Conservation (phyloP, 1,139 yeast species). For the Lodderomyces margitis region DNA sequence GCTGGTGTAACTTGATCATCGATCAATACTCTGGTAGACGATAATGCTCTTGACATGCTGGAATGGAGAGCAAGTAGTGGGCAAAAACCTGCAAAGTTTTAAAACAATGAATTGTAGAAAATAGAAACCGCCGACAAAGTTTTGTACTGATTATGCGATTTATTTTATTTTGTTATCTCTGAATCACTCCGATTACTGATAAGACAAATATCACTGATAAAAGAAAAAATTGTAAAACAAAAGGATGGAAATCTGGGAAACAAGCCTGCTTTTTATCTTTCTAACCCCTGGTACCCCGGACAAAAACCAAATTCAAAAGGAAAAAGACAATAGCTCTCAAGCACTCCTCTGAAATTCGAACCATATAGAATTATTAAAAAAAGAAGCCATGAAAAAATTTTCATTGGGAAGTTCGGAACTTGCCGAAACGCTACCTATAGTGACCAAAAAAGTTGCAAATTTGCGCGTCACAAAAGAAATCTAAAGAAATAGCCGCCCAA, state of each 20-base stretch:
- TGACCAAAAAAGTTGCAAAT: background rate
- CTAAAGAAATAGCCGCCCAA: background rate
- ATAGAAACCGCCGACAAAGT: background rate
- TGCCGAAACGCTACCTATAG: background rate
- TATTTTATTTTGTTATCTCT: background rate
- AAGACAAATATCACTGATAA: background rate
- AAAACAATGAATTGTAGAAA: background rate
- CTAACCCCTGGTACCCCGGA: background rate
- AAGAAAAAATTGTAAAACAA: background rate
- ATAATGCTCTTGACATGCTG: constrained; percentile 59
- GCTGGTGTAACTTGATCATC: constrained; percentile 55
- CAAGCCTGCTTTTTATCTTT: background rate
- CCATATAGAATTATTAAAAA: background rate
- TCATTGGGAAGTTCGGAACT: background rate
- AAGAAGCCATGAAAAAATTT: constrained; percentile 1
- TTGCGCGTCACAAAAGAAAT: constrained; percentile 3
- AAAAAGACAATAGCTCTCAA: background rate
- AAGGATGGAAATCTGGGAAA: background rate
- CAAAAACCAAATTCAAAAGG: background rate
- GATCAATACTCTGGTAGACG: constrained; percentile 64
- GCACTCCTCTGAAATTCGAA: background rate
- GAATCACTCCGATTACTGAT: constrained; percentile 2
- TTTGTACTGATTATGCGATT: background rate
- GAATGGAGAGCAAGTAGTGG: background rate
- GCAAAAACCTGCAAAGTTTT: background rate